phyloP scores from a whole-genome alignment of 495 filamentous ascomycete species.

The Podospora pseudoanserina region DNA sequence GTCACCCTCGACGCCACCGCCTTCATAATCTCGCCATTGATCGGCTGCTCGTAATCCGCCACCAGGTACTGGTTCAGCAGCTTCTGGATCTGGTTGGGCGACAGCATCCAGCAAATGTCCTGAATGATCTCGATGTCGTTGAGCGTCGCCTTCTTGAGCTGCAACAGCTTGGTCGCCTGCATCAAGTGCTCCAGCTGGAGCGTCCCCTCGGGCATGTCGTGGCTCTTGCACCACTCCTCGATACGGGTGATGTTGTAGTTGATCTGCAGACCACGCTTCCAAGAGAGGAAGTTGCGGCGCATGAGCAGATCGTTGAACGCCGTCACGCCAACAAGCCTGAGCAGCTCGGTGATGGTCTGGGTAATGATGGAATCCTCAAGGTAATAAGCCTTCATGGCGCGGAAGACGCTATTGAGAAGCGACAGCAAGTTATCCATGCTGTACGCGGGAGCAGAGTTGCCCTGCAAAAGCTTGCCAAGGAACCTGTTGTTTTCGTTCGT shows the following conservation, averaged over 20 bases:
- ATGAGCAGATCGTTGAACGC: conserved; percentile 98
- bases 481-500: conserved; percentile 98
- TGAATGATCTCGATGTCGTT: conserved; percentile 99
- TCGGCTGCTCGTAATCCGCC: conserved; percentile 98
- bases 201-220: conserved; percentile 98
- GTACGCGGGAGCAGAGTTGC: conserved; percentile 82
- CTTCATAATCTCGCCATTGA: conserved; percentile 99
- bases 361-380: conserved; percentile 93
- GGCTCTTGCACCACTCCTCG: conserved; percentile 99
- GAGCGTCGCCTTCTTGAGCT: conserved; percentile 97
- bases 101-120: conserved; percentile 99
- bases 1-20: conserved; percentile 95
- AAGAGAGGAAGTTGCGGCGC: conserved; percentile 96
- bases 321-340: conserved; percentile 92
- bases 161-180: conserved; percentile 98
- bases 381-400: conserved; percentile 97
- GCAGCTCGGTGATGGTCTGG: conserved; percentile 90
- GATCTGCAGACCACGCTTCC: conserved; percentile 99
- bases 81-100: conserved; percentile 98
- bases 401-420: conserved; percentile 94
- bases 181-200: conserved; percentile 98
- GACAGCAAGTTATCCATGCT: conserved; percentile 99
- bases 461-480: conserved; percentile 90
- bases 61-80: conserved; percentile 97
- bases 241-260: conserved; percentile 99